Percentiles rank a stretch among this genome's conserved stretches.
Evolutionary conservation across 345 rosid species (phyloP).

Genomic region (Populus euphratica): DNA sequence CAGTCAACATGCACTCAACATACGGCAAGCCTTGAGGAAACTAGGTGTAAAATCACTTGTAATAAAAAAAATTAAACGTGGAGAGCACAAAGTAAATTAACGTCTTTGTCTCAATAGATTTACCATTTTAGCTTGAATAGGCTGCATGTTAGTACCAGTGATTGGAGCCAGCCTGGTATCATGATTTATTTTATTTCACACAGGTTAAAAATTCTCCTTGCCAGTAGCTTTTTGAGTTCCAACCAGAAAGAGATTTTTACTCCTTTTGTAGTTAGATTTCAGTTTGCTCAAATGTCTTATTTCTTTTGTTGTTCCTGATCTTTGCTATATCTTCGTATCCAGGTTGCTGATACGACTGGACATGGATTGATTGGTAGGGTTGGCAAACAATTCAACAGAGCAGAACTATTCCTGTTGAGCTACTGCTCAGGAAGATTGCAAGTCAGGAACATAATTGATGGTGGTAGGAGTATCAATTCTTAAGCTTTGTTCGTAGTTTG

Average conservation of each 20-base stretch:
- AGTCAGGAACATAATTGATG: background rate
- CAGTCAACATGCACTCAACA: background rate
- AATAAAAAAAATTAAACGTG: background rate
- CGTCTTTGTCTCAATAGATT: background rate
- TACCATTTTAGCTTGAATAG: background rate
- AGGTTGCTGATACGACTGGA: constrained; percentile 47
- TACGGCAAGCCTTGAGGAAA: background rate
- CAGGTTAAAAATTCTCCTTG: background rate
- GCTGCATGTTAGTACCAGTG: background rate
- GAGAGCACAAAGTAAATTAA: background rate
- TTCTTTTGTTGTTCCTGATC: constrained; percentile 2
- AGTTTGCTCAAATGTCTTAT: background rate
- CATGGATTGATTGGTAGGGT: constrained; percentile 31
- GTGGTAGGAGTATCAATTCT: background rate
- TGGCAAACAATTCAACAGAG: constrained; percentile 4
- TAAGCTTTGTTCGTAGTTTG: background rate
- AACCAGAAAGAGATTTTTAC: background rate
- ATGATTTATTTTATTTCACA: background rate
- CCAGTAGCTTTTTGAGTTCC: background rate
- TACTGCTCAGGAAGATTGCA: constrained; percentile 8
- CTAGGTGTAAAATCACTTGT: background rate
- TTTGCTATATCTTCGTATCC: constrained; percentile 9
- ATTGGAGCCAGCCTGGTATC: background rate
- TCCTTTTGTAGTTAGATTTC: background rate
- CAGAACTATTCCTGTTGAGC: constrained; percentile 1